Percentiles rank a stretch among this genome's conserved stretches.
phyloP scores from a whole-genome alignment of 345 rosid species.

The Eucalyptus erythrocorys region DNA sequence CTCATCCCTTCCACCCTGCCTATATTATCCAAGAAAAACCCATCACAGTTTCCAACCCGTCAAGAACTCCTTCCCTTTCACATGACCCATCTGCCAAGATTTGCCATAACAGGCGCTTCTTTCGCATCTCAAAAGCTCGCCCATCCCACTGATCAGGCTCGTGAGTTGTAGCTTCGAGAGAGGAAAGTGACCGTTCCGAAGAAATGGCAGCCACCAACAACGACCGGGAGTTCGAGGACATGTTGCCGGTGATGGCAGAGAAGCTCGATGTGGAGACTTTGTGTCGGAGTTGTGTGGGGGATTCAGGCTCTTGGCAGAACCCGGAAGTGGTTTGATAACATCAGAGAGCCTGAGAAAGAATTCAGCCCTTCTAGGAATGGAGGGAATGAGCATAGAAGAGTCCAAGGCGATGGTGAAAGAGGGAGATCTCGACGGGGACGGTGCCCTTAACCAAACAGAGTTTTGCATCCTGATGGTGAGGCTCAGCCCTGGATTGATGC shows the following conservation, averaged over 20 bases:
- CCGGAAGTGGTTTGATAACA: conserved; percentile 43
- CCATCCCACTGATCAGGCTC: background rate
- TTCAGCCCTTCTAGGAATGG: conserved; percentile 60
- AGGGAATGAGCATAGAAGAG: conserved; percentile 65
- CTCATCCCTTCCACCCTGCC: background rate
- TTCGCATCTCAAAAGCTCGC: background rate
- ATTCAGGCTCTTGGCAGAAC: conserved; percentile 66
- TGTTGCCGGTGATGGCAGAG: conserved; percentile 83
- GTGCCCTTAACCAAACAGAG: conserved; percentile 61
- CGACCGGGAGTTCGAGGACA: conserved; percentile 37
- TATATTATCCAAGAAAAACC: background rate
- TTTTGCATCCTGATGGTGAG: conserved; percentile 88
- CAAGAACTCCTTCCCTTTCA: background rate
- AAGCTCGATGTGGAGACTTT: conserved; percentile 73
- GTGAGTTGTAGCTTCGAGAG: background rate
- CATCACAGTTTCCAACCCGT: background rate
- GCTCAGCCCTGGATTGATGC: conserved; percentile 86
- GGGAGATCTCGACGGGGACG: conserved; percentile 83
- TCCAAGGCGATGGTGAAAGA: conserved; percentile 68
- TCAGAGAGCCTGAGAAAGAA: conserved; percentile 54
- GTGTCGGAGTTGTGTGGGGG: conserved; percentile 79
- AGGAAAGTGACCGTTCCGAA: background rate
- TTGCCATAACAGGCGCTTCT: background rate
- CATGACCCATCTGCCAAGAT: conserved; percentile 7
- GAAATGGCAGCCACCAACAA: background rate